Conservation (phyloP, 371 early-diverging fungal species). For the Apophysomyces variabilis region DNA sequence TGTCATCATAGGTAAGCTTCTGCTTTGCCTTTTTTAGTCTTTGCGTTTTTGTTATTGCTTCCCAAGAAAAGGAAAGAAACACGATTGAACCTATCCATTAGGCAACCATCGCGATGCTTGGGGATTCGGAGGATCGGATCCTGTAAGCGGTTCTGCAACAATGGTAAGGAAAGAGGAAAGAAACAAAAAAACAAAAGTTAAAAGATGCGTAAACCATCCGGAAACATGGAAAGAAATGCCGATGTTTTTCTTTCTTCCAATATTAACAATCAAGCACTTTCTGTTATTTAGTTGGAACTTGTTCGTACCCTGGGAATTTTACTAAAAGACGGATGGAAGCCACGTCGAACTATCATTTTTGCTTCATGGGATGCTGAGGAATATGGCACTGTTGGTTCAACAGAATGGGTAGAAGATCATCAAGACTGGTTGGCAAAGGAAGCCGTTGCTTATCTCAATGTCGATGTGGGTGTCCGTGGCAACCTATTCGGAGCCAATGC, state of each 20-base stretch:
- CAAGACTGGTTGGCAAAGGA: conserved; percentile 55
- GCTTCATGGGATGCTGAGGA: conserved; percentile 77
- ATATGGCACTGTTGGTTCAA: conserved; percentile 69
- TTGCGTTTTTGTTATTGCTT: no score
- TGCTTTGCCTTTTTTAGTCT: no score
- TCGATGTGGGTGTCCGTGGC: conserved; percentile 61
- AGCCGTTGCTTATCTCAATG: conserved; percentile 65
- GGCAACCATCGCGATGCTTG: conserved; percentile 75
- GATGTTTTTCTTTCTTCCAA: neutral
- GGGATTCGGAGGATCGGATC: conserved; percentile 65
- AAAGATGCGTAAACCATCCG: no score
- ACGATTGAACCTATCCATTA: neutral
- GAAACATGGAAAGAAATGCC: no score
- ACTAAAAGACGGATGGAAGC: conserved; percentile 66
- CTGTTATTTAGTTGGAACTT: conserved; percentile 50
- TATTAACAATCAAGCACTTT: no score
- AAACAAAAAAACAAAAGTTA: no score
- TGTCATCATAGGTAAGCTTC: conserved; percentile 54
- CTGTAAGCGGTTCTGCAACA: conserved; percentile 65
- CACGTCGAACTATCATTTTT: conserved; percentile 66
- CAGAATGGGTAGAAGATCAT: conserved; percentile 75
- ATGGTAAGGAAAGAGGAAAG: conserved; percentile 35
- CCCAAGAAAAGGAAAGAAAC: no score
- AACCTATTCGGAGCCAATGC: conserved; percentile 52
- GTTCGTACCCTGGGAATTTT: conserved; percentile 60